These are phyloP conservation scores for Pulveroboletus sp. DNA, from an alignment of 768 basidiomycete species.

Conservation along the genomic window DNA sequence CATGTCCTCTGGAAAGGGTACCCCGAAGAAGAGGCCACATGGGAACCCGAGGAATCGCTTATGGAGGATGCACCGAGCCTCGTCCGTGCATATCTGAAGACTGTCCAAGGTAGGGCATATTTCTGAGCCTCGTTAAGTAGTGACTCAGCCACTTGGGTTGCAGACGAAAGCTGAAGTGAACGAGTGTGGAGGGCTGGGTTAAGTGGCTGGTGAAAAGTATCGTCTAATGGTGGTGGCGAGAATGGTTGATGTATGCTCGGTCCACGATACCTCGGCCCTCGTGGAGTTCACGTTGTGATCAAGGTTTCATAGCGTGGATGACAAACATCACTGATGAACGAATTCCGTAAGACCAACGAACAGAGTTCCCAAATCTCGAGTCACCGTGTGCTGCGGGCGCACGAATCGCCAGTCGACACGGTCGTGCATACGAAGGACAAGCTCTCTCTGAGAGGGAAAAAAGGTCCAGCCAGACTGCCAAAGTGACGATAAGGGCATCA, in stretches of 20 bases:
- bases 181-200: not conserved
- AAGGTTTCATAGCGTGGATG: conserved; percentile 6
- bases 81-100: conserved; percentile 39
- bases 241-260: conserved; percentile 1
- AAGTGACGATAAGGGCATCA: conserved; percentile 35
- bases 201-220: not conserved
- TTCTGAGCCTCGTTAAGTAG: not conserved
- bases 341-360: not conserved
- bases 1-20: conserved; percentile 57
- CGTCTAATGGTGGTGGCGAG: conserved; percentile 1
- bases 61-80: conserved; percentile 44
- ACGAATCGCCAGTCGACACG: conserved; percentile 14
- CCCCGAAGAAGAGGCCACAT: conserved; percentile 45
- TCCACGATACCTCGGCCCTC: not conserved
- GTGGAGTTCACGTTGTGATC: conserved; percentile 11
- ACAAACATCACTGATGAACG: not conserved
- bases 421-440: conserved; percentile 56
- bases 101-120: conserved; percentile 7
- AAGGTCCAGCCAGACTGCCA: conserved; percentile 40
- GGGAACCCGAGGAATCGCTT: conserved; percentile 50
- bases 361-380: not conserved
- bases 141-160: not conserved
- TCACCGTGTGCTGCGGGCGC: not conserved
- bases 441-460: conserved; percentile 37
- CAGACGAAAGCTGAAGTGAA: conserved; percentile 6